Percentiles rank a stretch among this genome's conserved stretches.
phyloP scores from a whole-genome alignment of 257 asterid species.

The Solanum ahanhuiri region DNA sequence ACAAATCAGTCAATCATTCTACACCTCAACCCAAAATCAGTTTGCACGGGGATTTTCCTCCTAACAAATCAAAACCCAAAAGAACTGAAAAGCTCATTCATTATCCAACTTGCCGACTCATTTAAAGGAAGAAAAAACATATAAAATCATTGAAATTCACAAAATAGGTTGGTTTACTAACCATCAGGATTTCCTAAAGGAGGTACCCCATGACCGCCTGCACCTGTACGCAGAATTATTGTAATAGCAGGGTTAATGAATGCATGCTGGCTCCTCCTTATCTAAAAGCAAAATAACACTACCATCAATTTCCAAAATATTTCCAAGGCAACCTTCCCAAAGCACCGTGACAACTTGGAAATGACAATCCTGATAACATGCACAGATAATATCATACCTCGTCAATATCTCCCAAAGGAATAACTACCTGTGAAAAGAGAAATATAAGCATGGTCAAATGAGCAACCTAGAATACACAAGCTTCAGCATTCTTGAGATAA shows the following conservation, averaged over 20 bases:
- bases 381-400: constrained; percentile 49
- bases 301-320: constrained; percentile 5
- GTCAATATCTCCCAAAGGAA: constrained; percentile 83
- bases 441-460: constrained; percentile 6
- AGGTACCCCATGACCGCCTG: constrained; percentile 89
- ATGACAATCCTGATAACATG: constrained; percentile 6
- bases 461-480: neutral
- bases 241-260: constrained; percentile 85
- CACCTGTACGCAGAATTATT: constrained; percentile 69
- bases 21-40: neutral
- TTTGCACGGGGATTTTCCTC: neutral
- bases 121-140: neutral
- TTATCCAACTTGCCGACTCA: neutral
- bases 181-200: constrained; percentile 85
- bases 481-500: neutral
- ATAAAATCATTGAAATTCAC: neutral
- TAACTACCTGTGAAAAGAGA: constrained; percentile 53
- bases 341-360: constrained; percentile 2
- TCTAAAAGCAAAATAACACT: constrained; percentile 32
- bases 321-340: neutral
- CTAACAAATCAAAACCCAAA: neutral
- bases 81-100: neutral
- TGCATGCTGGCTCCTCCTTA: constrained; percentile 89
- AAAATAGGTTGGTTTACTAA: constrained; percentile 22
- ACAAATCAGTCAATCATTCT: neutral